Evolutionary conservation across 106 monocot genomes (phyloP).

Genomic region (Dioscorea alata): DNA sequence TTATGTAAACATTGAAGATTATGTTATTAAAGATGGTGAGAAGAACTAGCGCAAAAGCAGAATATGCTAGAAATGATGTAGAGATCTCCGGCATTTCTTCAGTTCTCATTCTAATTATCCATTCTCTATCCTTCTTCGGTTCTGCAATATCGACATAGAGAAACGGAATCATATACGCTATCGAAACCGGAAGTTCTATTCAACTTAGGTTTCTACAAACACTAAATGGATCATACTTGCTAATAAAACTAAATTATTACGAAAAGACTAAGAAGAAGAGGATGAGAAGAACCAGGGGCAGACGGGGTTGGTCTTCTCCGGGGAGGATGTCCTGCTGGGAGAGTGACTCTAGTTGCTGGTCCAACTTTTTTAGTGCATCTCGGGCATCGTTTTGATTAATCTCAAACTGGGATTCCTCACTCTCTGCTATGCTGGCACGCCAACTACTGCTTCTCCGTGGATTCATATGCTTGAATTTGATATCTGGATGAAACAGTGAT

Average conservation of each 20-base stretch:
- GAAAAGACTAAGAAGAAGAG: neutral
- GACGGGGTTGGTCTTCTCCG: conserved; percentile 7
- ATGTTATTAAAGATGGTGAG: conserved; percentile 69
- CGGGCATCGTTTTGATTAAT: conserved; percentile 28
- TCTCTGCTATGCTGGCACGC: conserved; percentile 1
- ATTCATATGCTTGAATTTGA: neutral
- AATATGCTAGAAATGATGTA: conserved; percentile 38
- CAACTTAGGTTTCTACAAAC: neutral
- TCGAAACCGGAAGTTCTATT: no score
- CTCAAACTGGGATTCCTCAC: conserved; percentile 22
- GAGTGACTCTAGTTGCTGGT: conserved; percentile 50
- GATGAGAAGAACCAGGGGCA: neutral
- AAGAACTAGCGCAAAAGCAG: conserved; percentile 40
- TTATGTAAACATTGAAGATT: conserved; percentile 50
- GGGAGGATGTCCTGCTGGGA: conserved; percentile 24
- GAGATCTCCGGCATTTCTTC: conserved; percentile 58
- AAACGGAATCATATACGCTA: neutral
- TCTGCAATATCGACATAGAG: conserved; percentile 19
- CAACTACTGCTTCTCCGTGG: conserved; percentile 5
- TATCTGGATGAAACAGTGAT: neutral
- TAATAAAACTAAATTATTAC: neutral
- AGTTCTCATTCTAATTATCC: conserved; percentile 17
- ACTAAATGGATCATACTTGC: neutral
- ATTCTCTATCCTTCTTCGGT: conserved; percentile 19
- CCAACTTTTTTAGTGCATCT: conserved; percentile 39